Percentiles rank a stretch among this genome's conserved stretches.
Evolutionary conservation across 2,329 filamentous ascomycete species (phyloP).

Genomic region (Penicillium occitanis): DNA sequence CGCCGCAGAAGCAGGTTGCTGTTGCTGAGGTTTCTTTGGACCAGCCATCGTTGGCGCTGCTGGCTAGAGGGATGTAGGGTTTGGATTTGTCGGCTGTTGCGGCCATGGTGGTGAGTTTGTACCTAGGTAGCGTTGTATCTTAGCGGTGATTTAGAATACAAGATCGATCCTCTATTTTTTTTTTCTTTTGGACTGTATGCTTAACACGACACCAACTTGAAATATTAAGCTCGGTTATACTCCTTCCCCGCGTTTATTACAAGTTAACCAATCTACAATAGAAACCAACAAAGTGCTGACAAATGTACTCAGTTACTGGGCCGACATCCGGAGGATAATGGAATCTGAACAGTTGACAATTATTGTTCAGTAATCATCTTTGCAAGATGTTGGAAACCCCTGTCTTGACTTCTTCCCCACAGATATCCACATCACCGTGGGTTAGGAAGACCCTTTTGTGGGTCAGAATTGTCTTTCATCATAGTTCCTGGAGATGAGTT

Average conservation of each 20-base stretch:
- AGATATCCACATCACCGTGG: too few relatives aligned
- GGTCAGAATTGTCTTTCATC: too few relatives aligned
- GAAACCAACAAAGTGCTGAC: neutral
- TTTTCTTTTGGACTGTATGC: too few relatives aligned
- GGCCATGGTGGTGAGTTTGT: neutral
- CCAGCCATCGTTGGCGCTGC: slow-evolving; percentile 3
- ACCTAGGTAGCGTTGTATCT: too few relatives aligned
- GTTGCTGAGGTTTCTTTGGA: neutral
- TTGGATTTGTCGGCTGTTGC: slow-evolving; percentile 10
- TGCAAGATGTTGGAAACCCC: neutral
- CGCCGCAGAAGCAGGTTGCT: slow-evolving; percentile 20
- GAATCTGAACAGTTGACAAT: neutral
- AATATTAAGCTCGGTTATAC: neutral
- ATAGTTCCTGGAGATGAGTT: too few relatives aligned
- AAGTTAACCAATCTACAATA: neutral
- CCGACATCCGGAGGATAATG: neutral
- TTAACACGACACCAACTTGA: neutral
- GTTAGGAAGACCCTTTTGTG: too few relatives aligned
- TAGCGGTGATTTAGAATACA: too few relatives aligned
- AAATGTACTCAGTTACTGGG: neutral
- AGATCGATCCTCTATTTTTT: too few relatives aligned
- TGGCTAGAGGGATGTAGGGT: slow-evolving; percentile 4
- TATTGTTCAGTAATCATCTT: neutral
- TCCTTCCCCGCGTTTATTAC: neutral
- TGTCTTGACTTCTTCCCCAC: too few relatives aligned